Base-by-base conservation (phyloP, 1,284 basidiomycete species). In the Ceratobasidium sp. region DNA sequence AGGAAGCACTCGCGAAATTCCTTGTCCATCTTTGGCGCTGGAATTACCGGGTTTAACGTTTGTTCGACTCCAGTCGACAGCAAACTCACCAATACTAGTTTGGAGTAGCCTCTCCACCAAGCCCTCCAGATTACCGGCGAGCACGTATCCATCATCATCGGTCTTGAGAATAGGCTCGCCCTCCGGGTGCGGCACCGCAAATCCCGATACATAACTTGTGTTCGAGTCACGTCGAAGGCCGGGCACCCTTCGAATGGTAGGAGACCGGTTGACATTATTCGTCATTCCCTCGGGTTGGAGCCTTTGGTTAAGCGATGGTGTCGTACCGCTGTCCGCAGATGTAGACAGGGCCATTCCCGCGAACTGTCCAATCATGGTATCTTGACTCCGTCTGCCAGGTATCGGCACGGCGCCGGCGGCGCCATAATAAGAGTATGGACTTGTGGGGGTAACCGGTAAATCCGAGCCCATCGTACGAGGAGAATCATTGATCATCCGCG, bases 1-100 rank as follows among this genome's bases (percentile, higher is more conserved):
- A 65, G 50, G 38, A 65, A 65, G 17, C 62, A 65, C 17, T 53
- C 38, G 27, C 62, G 49, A 29, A 53, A 65, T 15, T 65, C 49
- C 15, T 65, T 35, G 50, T 65, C 49, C 50, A 65, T 65, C n/a
- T 25, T 15, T 13, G 15, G 12, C 8, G 62, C 50, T 65, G 20
- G 29, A 29, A 54, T 13, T 31, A 17, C 17, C 12, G 34, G 3
- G 34, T 8, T 58, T 27, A 58, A 31, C 13, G 22, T 8, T 4
- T 15, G 2, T 20, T 10, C 13, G 20, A 4, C 12, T 32, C 4
- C 10, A 45, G 25, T 31, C 4, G 34, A n/a, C 34, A 8, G 13
- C 13, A 10, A 3, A 29, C 62, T 31, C 15, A 65, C 62, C 32
- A 15, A 17, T 25, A 17, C 34, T 50, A 27, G 20, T 32, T 17